phyloP scores from a whole-genome alignment of 2,329 filamentous ascomycete genomes.

The Xylariaceae sp. region DNA sequence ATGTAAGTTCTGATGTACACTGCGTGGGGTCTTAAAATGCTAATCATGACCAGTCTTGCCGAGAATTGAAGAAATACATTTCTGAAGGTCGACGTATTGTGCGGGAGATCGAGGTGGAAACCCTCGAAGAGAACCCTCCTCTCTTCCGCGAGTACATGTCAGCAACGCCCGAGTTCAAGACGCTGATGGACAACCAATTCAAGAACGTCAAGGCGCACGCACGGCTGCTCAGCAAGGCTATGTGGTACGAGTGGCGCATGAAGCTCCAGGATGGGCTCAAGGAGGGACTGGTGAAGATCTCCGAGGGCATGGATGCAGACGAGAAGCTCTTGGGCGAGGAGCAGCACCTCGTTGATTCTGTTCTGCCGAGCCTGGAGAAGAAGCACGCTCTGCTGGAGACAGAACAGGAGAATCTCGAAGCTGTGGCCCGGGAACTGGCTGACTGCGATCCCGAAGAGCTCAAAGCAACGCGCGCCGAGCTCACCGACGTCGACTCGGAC shows the following conservation, averaged over 20 bases:
- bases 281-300: constrained; percentile 68
- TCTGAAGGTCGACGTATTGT: constrained; percentile 86
- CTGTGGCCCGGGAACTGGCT: constrained; percentile 65
- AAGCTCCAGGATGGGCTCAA: constrained; percentile 76
- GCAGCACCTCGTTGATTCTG: constrained; percentile 57
- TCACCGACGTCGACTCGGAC: constrained; percentile 58
- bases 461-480: constrained; percentile 59
- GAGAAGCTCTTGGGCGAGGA: constrained; percentile 59
- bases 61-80: constrained; percentile 94
- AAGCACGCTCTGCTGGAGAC: constrained; percentile 53
- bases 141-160: constrained; percentile 88
- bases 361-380: constrained; percentile 58
- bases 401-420: constrained; percentile 61
- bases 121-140: constrained; percentile 80
- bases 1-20: constrained; percentile 57
- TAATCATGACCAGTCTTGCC: constrained; percentile 62
- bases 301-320: constrained; percentile 70
- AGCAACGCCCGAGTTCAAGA: constrained; percentile 73
- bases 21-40: constrained; percentile 3
- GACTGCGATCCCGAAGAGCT: constrained; percentile 78
- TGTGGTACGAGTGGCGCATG: constrained; percentile 98
- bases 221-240: constrained; percentile 81
- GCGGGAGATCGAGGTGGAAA: constrained; percentile 82
- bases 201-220: constrained; percentile 95
- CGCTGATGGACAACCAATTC: constrained; percentile 92